Base-by-base conservation (phyloP, 2,329 filamentous ascomycete genomes). In the Mycosphaerelloides madeirae region DNA sequence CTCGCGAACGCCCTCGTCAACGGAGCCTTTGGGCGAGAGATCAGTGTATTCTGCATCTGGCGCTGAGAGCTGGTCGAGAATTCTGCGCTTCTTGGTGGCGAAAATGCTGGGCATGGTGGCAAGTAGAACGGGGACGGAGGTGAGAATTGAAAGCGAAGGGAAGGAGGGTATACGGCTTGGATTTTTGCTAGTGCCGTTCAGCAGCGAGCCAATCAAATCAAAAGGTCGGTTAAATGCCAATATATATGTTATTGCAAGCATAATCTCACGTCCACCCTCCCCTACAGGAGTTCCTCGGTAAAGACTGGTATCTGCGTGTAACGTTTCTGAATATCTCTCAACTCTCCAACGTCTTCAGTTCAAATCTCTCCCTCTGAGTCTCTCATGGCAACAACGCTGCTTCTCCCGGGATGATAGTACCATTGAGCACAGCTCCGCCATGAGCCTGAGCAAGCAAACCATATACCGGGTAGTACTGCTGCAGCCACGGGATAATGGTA, bases 21-120 rank as follows among this genome's bases (percentile, higher is more conserved):
- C 78, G 1, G 82, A 85, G 13, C 90, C 91, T 70, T 96, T 96
- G 2, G 91, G 90, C 1, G 87, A 95, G 6, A 84, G 76, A 66
- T 96, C 91, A 31, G 80, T 79, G 66, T 95, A 95, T 47, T 85
- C 77, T 3, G 73, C 75, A 33, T 80, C 78, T 1, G 88, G 84
- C 3, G 81, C 73, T 7, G 79, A 71, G 3, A 96, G 80, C 53
- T 83, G 78, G 32, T 75, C 68, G 12, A 96, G 70, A 53, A 95
- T 94, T 48, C 77, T 81, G 40, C 68, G 64, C 67, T 96, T 97
- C 62, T 80, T 85, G 35, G 57, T 53, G 1, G 29, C 31, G 41
- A 53, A 53, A 12, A n/a, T 15, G 42, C 14, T 18, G 12, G 35
- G 42, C 42, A 44, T 44, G 12, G 34, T 34, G 41, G 29, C 29